Base-by-base conservation (phyloP, 352 stramenopile species). In the Globisporangium nagaii region DNA sequence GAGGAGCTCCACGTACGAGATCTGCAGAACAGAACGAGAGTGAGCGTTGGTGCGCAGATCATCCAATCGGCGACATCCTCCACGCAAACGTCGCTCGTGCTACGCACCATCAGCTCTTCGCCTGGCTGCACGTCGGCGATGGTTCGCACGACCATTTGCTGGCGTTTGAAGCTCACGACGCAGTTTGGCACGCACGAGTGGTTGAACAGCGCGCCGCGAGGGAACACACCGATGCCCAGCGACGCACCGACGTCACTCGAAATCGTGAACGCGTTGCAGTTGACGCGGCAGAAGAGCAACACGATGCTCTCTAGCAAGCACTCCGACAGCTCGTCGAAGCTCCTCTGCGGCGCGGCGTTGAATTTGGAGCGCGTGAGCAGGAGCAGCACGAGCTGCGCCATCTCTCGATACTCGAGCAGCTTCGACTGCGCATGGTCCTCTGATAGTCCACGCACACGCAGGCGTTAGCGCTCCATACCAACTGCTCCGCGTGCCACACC, bases 251-350 rank as follows among this genome's bases (percentile, higher is more conserved):
- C 66, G 30, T 71, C 68, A 25, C 83, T 75, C 22, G 65, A 73
- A 9, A 93, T 54, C 4, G 82, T 85, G 53, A 93, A 93, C 7
- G 75, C 82, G 50, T 93, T 93, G 72, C 82, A 93, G 50, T 89
- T 87, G 56, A 93, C 62, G 22, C 70, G 77, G 43, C 71, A 74
- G 46, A 93, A 88, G 37, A 90, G 65, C 51, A 71, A 43, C 44
- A 82, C 30, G 46, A 88, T 65, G 19, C 65, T 53, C 6, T 28
- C 45, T 36, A 73, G 39, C n/a, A 84, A 50, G 19, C 56, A 31
- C 30, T 49, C 57, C 34, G 58, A 42, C 11, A 85, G 65, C 44
- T 59, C 32, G 2, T 79, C 63, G 17, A 76, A 67, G 17, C 34
- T 54, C 24, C 44, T 15, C 4, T 36, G 34, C 32, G 5, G 17